Percentiles rank a stretch among this genome's conserved stretches.
These are phyloP conservation scores for Gastrolobium villosum DNA, from an alignment of 306 rosid genomes.

Conservation along the genomic window DNA sequence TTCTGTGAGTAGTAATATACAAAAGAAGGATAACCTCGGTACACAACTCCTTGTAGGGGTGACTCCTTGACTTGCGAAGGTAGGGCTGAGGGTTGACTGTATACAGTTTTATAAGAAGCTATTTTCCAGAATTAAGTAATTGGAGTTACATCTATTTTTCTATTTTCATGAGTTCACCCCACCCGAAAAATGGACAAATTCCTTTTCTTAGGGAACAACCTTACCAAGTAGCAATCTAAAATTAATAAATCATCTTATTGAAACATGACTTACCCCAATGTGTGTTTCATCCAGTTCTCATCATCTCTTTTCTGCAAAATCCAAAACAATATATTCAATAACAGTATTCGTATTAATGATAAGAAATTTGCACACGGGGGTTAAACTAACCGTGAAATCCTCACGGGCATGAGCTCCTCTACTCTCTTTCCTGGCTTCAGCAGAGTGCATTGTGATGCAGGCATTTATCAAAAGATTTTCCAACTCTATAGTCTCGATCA, in stretches of 20 bases:
- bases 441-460: conserved; percentile 88
- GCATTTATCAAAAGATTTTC: conserved; percentile 96
- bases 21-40: too few species aligned
- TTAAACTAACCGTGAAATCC: conserved; percentile 73
- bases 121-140: too few species aligned
- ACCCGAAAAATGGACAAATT: too few species aligned
- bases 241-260: not conserved
- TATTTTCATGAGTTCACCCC: too few species aligned
- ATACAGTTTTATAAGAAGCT: too few species aligned
- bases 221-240: not conserved
- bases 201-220: too few species aligned
- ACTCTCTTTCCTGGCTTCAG: conserved; percentile 97
- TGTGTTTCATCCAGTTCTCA: conserved; percentile 91
- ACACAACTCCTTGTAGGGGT: too few species aligned
- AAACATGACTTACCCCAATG: conserved; percentile 80
- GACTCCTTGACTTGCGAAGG: too few species aligned
- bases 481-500: conserved; percentile 86
- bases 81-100: too few species aligned
- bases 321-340: conserved; percentile 44
- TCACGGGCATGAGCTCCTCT: conserved; percentile 98
- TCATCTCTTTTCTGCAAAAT: conserved; percentile 93
- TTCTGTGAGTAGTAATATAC: too few species aligned
- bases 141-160: too few species aligned
- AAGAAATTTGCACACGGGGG: not conserved
- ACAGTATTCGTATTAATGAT: not conserved